Base-by-base conservation (phyloP, 208 protist species). In the Vickermania ingenoplastis region DNA sequence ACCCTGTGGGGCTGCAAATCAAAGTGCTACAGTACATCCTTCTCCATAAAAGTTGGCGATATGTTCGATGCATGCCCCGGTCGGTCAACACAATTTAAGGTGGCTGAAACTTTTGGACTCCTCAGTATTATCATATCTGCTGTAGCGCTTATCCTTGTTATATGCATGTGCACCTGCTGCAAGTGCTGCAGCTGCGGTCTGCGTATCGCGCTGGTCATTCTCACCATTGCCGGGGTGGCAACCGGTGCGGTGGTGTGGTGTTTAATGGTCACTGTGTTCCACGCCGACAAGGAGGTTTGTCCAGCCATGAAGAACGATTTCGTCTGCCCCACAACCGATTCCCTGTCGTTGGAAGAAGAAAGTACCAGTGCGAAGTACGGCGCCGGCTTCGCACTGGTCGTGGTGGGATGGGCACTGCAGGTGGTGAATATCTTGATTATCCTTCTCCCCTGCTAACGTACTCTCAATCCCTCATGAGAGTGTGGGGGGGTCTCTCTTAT, bases 351-450 rank as follows among this genome's bases (percentile, higher is more conserved):
- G 11, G 17, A 45, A 7, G 17, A 45, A 45, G 17, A 7, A 17
- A 59, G 30, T 23, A 0, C 2, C 17, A 2, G 22, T 26, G 31
- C 21, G 17, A 69, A 69, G 26, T 64, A 69, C 29, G 64, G 64
- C 27, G 64, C 41, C 2, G 57, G 64, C 4, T 63, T 69, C 23
- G 64, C 48, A 27, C 57, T 69, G 22, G 2, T 64, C 30, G 57
- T 69, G 36, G 59, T 53, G 55, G 64, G 31, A 3, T 69, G 64
- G 64, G 57, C 53, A 17, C 17, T 69, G 2, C 4, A 61, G 13
- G 57, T 63, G 23, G 49, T 69, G n/a, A 13, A 51, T 48, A 17
- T 69, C 13, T 23, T 69, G 5, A 0, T 69, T 53, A 41, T 69
- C 0, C 29, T 56, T 28, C 50, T 54, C 21, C 50, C 50, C 5